A percentile compares a stretch with the other conserved stretches of the same genome.
Conservation (phyloP, 495 filamentous ascomycete genomes). For the Penicillium paradoxum region DNA sequence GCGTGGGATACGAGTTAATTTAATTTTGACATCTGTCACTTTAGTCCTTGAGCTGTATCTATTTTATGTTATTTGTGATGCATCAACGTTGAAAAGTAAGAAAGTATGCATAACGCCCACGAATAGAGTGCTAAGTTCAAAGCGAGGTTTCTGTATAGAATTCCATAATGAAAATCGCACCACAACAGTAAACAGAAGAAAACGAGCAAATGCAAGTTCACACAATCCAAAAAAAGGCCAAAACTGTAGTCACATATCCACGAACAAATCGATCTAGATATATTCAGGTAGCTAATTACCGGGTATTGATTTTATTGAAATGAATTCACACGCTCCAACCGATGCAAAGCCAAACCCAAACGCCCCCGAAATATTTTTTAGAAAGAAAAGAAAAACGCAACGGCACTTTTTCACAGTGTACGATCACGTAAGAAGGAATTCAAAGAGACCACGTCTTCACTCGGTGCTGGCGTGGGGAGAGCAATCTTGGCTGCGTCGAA, state of each 20-base stretch:
- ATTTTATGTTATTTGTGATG: no score
- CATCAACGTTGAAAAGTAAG: no score
- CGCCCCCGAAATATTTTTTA: slow-evolving; percentile 2
- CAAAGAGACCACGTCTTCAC: slow-evolving; percentile 20
- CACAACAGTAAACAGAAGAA: no score
- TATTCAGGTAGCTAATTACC: slow-evolving; percentile 30
- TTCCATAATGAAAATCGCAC: no score
- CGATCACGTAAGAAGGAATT: slow-evolving; percentile 22
- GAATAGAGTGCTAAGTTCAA: no score
- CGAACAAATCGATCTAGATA: not conserved
- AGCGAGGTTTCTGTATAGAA: no score
- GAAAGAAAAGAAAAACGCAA: not conserved
- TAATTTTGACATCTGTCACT: no score
- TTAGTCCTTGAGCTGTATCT: no score
- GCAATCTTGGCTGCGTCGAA: slow-evolving; percentile 33
- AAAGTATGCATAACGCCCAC: no score
- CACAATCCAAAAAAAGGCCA: no score
- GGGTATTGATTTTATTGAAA: slow-evolving; percentile 8
- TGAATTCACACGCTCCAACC: slow-evolving; percentile 3
- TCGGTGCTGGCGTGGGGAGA: slow-evolving; percentile 22
- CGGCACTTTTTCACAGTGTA: not conserved
- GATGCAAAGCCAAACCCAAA: slow-evolving; percentile 17
- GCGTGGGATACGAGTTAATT: not conserved
- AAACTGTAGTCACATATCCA: no score
- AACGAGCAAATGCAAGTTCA: no score